Evolutionary conservation across 768 basidiomycete species (phyloP).

Genomic region (Strobilomyces confusus): DNA sequence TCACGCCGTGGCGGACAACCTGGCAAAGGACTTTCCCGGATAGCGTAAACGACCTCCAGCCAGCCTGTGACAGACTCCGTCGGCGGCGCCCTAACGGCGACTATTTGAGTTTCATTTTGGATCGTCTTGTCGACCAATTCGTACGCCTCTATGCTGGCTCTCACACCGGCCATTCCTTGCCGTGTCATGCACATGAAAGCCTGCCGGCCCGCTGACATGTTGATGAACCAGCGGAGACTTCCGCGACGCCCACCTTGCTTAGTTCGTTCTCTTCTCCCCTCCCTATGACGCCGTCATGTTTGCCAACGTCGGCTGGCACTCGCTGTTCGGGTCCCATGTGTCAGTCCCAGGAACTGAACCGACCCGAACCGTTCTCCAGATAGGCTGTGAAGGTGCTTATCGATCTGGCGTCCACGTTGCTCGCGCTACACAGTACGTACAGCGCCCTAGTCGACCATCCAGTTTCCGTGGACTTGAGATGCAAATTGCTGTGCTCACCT

Average conservation of each 20-base stretch:
- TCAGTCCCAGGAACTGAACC: background rate
- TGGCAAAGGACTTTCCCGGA: slow-evolving; percentile 13
- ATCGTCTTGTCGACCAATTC: slow-evolving; percentile 24
- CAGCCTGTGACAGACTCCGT: slow-evolving; percentile 14
- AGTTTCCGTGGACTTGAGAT: slow-evolving; percentile 13
- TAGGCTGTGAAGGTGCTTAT: slow-evolving; percentile 4
- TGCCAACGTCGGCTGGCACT: background rate
- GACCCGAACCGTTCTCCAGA: background rate
- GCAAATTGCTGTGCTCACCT: slow-evolving; percentile 9
- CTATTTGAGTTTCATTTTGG: slow-evolving; percentile 30
- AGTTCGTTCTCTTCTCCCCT: background rate
- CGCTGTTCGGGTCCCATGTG: background rate
- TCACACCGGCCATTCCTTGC: slow-evolving; percentile 28
- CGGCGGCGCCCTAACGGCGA: slow-evolving; percentile 25
- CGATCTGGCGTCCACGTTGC: slow-evolving; percentile 1
- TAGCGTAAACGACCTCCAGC: background rate
- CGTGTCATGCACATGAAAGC: slow-evolving; percentile 12
- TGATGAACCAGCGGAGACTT: background rate
- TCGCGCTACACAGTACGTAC: slow-evolving; percentile 7
- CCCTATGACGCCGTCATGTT: background rate
- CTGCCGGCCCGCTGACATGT: background rate
- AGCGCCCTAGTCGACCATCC: background rate
- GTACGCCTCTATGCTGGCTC: slow-evolving; percentile 9
- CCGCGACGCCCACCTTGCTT: background rate
- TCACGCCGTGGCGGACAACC: slow-evolving; percentile 5